Percentiles rank a stretch among this genome's conserved stretches.
phyloP scores from a whole-genome alignment of 306 rosid species.

The Morella rubra region DNA sequence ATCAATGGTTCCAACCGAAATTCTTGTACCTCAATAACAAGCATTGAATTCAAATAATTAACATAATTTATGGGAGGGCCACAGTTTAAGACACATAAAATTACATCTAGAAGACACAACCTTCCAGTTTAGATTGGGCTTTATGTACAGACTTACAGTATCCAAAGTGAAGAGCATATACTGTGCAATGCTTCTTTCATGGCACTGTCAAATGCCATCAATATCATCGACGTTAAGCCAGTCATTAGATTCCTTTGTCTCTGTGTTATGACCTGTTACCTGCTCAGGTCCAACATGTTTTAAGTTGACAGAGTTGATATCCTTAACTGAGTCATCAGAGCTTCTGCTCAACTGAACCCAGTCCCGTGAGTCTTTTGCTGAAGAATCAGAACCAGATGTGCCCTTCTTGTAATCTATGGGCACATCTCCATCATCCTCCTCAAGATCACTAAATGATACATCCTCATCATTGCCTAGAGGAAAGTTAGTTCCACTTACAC shows the following conservation, averaged over 20 bases:
- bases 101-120: slow-evolving; percentile 25
- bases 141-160: slow-evolving; percentile 56
- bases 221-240: slow-evolving; percentile 91
- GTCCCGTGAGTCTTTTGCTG: slow-evolving; percentile 81
- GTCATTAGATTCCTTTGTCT: slow-evolving; percentile 77
- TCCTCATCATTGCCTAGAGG: slow-evolving; percentile 77
- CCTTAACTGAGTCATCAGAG: slow-evolving; percentile 70
- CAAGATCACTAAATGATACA: slow-evolving; percentile 95
- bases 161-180: slow-evolving; percentile 36
- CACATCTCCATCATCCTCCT: slow-evolving; percentile 74
- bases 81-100: no score
- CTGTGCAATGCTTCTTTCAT: slow-evolving; percentile 19
- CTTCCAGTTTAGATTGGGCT: slow-evolving; percentile 39
- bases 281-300: slow-evolving; percentile 55
- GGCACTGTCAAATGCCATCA: slow-evolving; percentile 59
- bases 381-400: slow-evolving; percentile 78
- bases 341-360: slow-evolving; percentile 85
- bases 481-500: slow-evolving; percentile 54
- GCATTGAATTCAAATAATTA: no score
- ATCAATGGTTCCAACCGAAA: no score
- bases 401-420: slow-evolving; percentile 55
- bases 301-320: slow-evolving; percentile 43
- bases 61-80: no score
- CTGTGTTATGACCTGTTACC: slow-evolving; percentile 55
- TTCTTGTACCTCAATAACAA: no score